Base-by-base conservation (phyloP, 2,329 filamentous ascomycete species). In the Fusarium nanum region DNA sequence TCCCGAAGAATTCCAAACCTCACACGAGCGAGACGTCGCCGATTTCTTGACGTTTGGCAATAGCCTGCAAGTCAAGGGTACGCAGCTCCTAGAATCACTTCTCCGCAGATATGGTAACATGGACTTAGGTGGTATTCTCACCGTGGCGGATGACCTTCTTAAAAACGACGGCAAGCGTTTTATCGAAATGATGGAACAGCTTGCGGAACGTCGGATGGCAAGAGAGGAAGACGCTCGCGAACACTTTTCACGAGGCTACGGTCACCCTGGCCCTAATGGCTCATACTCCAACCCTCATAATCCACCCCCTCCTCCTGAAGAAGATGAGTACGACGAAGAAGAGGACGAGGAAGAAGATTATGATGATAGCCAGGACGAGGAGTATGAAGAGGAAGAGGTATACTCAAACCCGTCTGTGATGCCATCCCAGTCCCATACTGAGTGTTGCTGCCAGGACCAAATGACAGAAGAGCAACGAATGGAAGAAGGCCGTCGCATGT, bases 111-210 rank as follows among this genome's bases (percentile, higher is more conserved):
- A 81, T 83, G 81, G 80, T 83, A 83, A 82, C 81, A 81, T 81
- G 80, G 80, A 81, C 77, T 81, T 87, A 93, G 94, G 96, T 85
- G 97, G 96, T 79, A 98, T 99, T 81, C 90, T 99, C 79, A 99
- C 96, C 73, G 96, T 99, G 78, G 96, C 96, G 80, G 96, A 99
- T 85, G 96, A 99, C 83, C 87, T 99, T 72, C 88, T 99, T 70
- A 98, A 98, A 82, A 99, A 99, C 82, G 96, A 99, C 81, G 96
- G 96, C 76, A 97, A 97, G 82, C 97, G 97, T 78, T 99, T 99
- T 83, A 99, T 99, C 81, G 96, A 99, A 80, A 99, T 99, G 96
- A 99, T 99, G 96, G 96, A 99, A 81, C 95, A 98, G 83, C 88
- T 99, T 75, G 96, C 96, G 40, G 96, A 99, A 83, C 93, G 95